These are phyloP conservation scores for Andrographis paniculata DNA, from an alignment of 305 asterid genomes.

Conservation along the genomic window DNA sequence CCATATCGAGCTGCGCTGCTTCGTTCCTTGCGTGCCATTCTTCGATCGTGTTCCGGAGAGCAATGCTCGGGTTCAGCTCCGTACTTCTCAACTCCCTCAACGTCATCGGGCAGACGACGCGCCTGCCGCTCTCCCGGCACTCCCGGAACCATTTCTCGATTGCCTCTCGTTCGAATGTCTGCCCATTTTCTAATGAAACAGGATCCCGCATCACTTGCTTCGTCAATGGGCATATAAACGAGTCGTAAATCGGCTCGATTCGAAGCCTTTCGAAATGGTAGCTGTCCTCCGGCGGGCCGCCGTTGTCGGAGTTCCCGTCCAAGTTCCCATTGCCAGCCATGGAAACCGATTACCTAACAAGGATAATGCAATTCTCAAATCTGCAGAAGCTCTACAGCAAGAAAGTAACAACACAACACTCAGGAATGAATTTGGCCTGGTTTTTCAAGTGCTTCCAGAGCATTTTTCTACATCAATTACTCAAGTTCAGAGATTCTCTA, in stretches of 20 bases:
- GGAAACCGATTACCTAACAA: conserved; percentile 31
- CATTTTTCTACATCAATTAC: too few species aligned
- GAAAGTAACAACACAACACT: not conserved
- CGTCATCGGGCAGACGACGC: conserved; percentile 69
- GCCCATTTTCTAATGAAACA: conserved; percentile 81
- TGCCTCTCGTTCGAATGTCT: conserved; percentile 84
- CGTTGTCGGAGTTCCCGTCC: conserved; percentile 55
- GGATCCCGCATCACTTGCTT: conserved; percentile 94
- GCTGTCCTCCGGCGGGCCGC: conserved; percentile 75
- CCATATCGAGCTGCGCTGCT: conserved; percentile 89
- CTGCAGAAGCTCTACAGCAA: not conserved
- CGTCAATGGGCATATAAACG: conserved; percentile 83
- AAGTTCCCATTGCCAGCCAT: conserved; percentile 82
- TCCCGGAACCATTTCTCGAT: conserved; percentile 86
- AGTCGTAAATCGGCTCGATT: conserved; percentile 77
- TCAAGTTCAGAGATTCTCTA: too few species aligned
- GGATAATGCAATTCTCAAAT: conserved; percentile 7
- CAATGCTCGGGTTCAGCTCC: conserved; percentile 84
- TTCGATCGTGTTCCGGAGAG: conserved; percentile 74
- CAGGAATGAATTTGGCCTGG: not conserved
- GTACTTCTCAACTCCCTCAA: conserved; percentile 60
- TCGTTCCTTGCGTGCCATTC: conserved; percentile 97
- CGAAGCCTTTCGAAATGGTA: conserved; percentile 65
- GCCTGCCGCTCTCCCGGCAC: conserved; percentile 59
- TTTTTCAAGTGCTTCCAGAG: too few species aligned